Base-by-base conservation (phyloP, 305 asterid genomes). In the Withania somnifera region DNA sequence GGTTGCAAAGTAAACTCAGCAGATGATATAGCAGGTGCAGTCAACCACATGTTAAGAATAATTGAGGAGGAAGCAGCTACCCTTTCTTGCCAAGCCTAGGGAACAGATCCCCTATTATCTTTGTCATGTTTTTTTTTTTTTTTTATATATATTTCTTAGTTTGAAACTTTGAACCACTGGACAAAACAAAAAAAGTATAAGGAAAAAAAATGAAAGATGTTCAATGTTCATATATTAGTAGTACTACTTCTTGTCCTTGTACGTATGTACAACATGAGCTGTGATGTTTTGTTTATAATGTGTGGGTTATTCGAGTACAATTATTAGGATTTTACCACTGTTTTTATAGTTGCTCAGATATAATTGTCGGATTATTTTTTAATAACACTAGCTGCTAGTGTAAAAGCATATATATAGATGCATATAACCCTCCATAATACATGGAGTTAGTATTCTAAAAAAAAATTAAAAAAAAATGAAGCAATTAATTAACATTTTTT, bases 1-100 rank as follows among this genome's bases (percentile, higher is more conserved):
- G 97, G 95, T 34, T 90, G 97, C 91, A 95, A 88, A 83, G 89
- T 93, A 71, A 91, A 85, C 61, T 88, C 97, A 79, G 94, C 97
- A 78, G 97, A 93, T 64, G 93, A 90, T 81, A 88, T 93, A 84
- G 95, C 97, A 14, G 89, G 89, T 14, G 92, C 92, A 87, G 94
- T 91, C 15, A 92, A 93, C 85, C 97, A 93, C 91, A 88, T 93
- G 90, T 91, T 93, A 32, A 87, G 93, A 89, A 88, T 89, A 89
- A 91, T 93, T 82, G 95, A 91, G 88, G 95, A 88, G 80, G 95
- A 91, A 85, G 87, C 26, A 61, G 57, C 93, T 57, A 82, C 89
- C 71, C 86, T 87, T 86, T 88, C 87, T 89, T 87, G 88, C 82
- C 85, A 88, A 86, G 73, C 73, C 60, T 71, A 82, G 80, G 79